A percentile compares a stretch with the other conserved stretches of the same genome.
phyloP scores from a whole-genome alignment of 2,329 filamentous ascomycete species.

The Mariannaea sp. region DNA sequence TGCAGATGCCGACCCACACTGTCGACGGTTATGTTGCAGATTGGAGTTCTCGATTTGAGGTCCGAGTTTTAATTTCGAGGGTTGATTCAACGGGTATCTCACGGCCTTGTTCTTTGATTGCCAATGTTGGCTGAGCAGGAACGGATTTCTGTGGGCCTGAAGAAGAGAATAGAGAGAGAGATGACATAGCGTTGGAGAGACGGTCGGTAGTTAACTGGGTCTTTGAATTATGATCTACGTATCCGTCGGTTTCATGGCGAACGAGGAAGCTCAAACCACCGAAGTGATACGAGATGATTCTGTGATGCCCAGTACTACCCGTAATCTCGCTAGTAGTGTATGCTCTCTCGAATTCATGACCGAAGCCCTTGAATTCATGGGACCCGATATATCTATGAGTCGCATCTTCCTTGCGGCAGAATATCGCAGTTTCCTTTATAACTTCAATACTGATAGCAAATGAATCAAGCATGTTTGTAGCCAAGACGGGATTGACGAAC shows the following conservation, averaged over 20 bases:
- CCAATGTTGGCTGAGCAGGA: slow-evolving; percentile 35
- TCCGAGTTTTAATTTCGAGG: slow-evolving; percentile 53
- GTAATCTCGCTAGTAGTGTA: slow-evolving; percentile 45
- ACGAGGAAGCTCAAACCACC: slow-evolving; percentile 47
- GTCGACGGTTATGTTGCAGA: no score
- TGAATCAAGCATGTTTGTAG: slow-evolving; percentile 33
- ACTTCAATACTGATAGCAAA: slow-evolving; percentile 52
- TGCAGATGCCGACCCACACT: no score
- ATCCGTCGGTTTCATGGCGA: slow-evolving; percentile 51
- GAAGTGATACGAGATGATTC: slow-evolving; percentile 52
- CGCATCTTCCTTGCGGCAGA: slow-evolving; percentile 38
- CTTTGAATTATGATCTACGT: slow-evolving; percentile 30
- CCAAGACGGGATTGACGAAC: slow-evolving; percentile 44
- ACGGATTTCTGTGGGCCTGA: background rate
- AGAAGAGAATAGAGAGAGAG: slow-evolving; percentile 33
- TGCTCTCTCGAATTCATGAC: slow-evolving; percentile 51
- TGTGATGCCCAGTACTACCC: slow-evolving; percentile 50
- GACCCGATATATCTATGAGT: slow-evolving; percentile 39
- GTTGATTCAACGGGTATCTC: slow-evolving; percentile 43
- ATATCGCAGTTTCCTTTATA: slow-evolving; percentile 43
- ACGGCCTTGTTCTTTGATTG: slow-evolving; percentile 40
- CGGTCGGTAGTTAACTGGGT: background rate
- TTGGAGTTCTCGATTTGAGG: no score
- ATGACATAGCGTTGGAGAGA: slow-evolving; percentile 33
- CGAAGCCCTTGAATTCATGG: slow-evolving; percentile 47